phyloP scores from a whole-genome alignment of 805 yeast species.

The Hanseniaspora guilliermondii region DNA sequence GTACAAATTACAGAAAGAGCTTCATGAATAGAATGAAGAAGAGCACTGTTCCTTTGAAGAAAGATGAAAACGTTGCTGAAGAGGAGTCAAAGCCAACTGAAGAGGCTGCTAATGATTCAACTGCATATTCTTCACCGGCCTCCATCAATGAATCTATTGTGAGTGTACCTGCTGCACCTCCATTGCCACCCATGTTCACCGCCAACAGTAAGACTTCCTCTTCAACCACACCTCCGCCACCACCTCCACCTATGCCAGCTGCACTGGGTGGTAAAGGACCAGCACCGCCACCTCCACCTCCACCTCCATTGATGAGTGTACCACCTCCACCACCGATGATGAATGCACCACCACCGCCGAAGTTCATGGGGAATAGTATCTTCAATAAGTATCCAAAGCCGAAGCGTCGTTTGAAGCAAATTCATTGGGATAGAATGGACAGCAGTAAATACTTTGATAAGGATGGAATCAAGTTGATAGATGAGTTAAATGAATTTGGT shows the following conservation, averaged over 20 bases:
- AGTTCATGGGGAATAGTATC: conserved; percentile 15
- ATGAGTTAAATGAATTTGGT: conserved; percentile 60
- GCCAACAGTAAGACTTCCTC: conserved; percentile 1
- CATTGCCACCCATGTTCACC: conserved; percentile 24
- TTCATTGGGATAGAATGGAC: conserved; percentile 94
- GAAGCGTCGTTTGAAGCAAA: conserved; percentile 69
- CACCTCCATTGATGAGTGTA: conserved; percentile 27
- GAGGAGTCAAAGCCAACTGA: neutral
- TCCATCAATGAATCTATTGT: conserved; percentile 21
- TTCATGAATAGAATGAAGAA: conserved; percentile 26
- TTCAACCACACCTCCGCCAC: conserved; percentile 20
- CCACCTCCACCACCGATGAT: conserved; percentile 22
- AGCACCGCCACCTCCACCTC: conserved; percentile 30
- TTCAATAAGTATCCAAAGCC: conserved; percentile 54
- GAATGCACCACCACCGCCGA: conserved; percentile 13
- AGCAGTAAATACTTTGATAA: conserved; percentile 78
- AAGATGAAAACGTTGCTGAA: neutral
- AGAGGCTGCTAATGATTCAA: neutral
- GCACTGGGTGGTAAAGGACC: conserved; percentile 10
- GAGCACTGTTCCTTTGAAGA: conserved; percentile 16
- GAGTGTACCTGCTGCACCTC: conserved; percentile 24
- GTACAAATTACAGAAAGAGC: conserved; percentile 18
- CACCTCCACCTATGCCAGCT: conserved; percentile 25
- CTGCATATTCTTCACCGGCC: conserved; percentile 7
- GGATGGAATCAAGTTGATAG: conserved; percentile 42